These are phyloP conservation scores for Trypanosomatidae sp. DNA, from an alignment of 208 protist species.

Conservation along the genomic window DNA sequence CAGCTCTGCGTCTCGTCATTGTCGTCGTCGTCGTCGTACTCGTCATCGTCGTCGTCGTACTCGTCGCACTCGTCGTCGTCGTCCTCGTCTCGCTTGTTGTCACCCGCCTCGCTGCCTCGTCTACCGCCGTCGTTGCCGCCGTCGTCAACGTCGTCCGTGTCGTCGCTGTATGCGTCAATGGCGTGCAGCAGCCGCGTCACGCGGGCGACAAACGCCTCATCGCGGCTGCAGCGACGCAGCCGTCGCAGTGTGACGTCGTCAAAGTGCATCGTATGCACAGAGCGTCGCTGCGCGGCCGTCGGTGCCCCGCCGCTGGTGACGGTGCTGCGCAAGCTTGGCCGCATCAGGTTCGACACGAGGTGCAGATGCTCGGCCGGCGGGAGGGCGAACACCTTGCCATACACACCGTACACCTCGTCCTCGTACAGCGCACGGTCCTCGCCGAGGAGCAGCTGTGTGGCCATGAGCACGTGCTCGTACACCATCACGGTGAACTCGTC, in stretches of 20 bases:
- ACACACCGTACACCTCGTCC: slow-evolving; percentile 20
- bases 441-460: slow-evolving; percentile 14
- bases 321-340: slow-evolving; percentile 4
- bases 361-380: slow-evolving; percentile 26
- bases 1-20: no score
- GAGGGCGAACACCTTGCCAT: slow-evolving; percentile 22
- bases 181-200: slow-evolving; percentile 11
- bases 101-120: slow-evolving; percentile 7
- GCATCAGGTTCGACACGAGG: slow-evolving; percentile 22
- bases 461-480: slow-evolving; percentile 57
- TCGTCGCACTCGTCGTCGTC: neutral
- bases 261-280: slow-evolving; percentile 3
- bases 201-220: slow-evolving; percentile 23
- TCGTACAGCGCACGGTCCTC: slow-evolving; percentile 2
- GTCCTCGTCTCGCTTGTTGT: slow-evolving; percentile 8
- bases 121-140: neutral
- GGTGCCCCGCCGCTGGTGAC: neutral
- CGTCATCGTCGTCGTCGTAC: neutral
- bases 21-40: slow-evolving; percentile 8
- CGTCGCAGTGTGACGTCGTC: slow-evolving; percentile 10
- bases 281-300: slow-evolving; percentile 4
- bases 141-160: neutral
- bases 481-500: slow-evolving; percentile 13
- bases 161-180: slow-evolving; percentile 12
- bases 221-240: slow-evolving; percentile 12